Conservation (phyloP, 73 alveolate species). For the Blepharisma japonicum region DNA sequence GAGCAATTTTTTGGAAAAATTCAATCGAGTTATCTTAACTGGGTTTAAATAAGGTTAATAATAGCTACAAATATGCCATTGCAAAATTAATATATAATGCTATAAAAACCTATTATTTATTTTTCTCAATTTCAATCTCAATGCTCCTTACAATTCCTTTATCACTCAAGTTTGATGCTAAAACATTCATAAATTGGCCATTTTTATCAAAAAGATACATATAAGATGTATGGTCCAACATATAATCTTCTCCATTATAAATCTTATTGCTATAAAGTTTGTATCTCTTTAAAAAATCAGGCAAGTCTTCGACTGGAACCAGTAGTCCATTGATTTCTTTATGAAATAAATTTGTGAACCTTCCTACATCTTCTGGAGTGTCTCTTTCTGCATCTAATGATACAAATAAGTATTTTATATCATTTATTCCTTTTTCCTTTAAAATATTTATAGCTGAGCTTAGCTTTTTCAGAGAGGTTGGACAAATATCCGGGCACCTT, state of each 20-base stretch:
- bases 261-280: constrained; percentile 26
- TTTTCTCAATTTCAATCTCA: constrained; percentile 1
- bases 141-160: neutral
- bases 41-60: too few species aligned
- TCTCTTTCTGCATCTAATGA: constrained; percentile 69
- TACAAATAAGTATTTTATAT: constrained; percentile 42
- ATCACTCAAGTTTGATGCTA: constrained; percentile 18
- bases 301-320: constrained; percentile 10
- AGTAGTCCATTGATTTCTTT: constrained; percentile 12
- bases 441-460: constrained; percentile 45
- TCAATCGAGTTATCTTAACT: constrained; percentile 15
- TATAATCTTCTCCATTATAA: neutral
- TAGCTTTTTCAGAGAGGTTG: constrained; percentile 68
- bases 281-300: constrained; percentile 7
- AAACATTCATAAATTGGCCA: constrained; percentile 20
- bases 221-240: constrained; percentile 33
- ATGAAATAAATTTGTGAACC: constrained; percentile 53
- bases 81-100: too few species aligned
- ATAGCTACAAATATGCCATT: too few species aligned
- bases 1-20: constrained; percentile 21
- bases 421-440: constrained; percentile 6
- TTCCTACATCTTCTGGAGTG: constrained; percentile 50
- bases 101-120: neutral
- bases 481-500: constrained; percentile 92
- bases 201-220: constrained; percentile 24